A percentile compares a stretch with the other conserved stretches of the same genome.
phyloP scores from a whole-genome alignment of 768 basidiomycete genomes.

The Tephrocybe rancida region DNA sequence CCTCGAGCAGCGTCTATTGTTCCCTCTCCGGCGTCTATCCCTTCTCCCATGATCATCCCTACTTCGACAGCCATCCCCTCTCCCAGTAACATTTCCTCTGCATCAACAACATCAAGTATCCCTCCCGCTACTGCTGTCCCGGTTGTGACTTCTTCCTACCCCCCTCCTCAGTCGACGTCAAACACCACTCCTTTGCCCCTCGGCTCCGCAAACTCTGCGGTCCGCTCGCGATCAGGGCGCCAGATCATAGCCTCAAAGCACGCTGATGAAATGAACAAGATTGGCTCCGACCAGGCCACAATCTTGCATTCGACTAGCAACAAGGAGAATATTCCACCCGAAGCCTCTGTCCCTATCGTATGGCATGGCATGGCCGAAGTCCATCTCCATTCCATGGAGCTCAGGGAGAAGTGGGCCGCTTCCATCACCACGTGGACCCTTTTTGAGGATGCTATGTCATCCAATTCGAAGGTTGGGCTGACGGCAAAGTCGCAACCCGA shows the following conservation, averaged over 20 bases:
- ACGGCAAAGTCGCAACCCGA: neutral
- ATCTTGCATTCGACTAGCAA: neutral
- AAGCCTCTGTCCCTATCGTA: neutral
- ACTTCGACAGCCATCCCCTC: too few relatives aligned
- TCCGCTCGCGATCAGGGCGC: too few relatives aligned
- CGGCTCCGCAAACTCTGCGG: too few relatives aligned
- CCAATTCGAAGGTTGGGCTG: neutral
- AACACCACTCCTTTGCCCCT: too few relatives aligned
- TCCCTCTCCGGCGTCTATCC: too few relatives aligned
- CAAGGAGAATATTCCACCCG: constrained; percentile 8
- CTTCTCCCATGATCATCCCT: too few relatives aligned
- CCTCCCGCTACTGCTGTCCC: too few relatives aligned
- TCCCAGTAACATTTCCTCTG: too few relatives aligned
- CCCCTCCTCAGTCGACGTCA: too few relatives aligned
- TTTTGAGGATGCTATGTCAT: neutral
- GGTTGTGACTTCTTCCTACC: too few relatives aligned
- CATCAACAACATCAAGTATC: too few relatives aligned
- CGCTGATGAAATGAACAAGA: constrained; percentile 8
- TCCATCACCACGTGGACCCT: constrained; percentile 6
- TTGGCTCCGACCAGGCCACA: neutral
- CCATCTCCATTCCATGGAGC: constrained; percentile 3
- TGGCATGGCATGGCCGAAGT: constrained; percentile 8
- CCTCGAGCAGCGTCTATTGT: too few relatives aligned
- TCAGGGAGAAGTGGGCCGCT: constrained; percentile 2
- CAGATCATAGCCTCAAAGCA: neutral